phyloP scores from a whole-genome alignment of 2,329 filamentous ascomycete species.

The Coniella vitis region DNA sequence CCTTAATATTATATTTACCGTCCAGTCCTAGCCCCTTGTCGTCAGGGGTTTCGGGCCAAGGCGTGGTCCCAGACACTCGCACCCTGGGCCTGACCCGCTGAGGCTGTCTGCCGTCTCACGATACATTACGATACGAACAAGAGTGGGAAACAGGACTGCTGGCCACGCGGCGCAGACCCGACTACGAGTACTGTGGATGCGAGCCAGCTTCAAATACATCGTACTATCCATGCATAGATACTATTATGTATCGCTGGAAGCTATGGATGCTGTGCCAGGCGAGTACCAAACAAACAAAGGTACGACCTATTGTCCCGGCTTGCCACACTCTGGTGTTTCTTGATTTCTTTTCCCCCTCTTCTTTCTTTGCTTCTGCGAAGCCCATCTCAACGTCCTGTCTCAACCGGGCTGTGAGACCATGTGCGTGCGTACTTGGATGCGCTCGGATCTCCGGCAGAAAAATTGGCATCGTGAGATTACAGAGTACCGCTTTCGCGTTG shows the following conservation, averaged over 20 bases:
- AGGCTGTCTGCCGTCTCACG: slow-evolving; percentile 1
- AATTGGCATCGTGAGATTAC: neutral
- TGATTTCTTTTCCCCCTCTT: neutral
- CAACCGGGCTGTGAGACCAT: neutral
- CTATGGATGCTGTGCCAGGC: neutral
- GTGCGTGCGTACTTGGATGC: neutral
- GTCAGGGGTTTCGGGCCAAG: too few species aligned
- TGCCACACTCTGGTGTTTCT: neutral
- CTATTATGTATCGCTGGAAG: too few species aligned
- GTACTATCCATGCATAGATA: too few species aligned
- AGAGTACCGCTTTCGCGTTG: neutral
- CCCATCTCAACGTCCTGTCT: slow-evolving; percentile 2
- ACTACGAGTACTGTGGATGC: neutral
- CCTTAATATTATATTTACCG: too few species aligned
- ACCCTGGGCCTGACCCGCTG: neutral
- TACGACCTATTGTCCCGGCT: neutral
- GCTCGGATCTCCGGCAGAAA: neutral
- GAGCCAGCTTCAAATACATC: too few species aligned
- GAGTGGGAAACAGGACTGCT: neutral
- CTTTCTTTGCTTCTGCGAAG: neutral
- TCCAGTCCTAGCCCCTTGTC: too few species aligned
- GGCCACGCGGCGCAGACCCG: neutral
- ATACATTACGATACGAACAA: neutral
- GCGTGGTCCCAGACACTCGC: too few species aligned
- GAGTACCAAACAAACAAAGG: too few species aligned